Conservation (phyloP, 2,329 filamentous ascomycete genomes). For the Pochonia chlamydosporia region DNA sequence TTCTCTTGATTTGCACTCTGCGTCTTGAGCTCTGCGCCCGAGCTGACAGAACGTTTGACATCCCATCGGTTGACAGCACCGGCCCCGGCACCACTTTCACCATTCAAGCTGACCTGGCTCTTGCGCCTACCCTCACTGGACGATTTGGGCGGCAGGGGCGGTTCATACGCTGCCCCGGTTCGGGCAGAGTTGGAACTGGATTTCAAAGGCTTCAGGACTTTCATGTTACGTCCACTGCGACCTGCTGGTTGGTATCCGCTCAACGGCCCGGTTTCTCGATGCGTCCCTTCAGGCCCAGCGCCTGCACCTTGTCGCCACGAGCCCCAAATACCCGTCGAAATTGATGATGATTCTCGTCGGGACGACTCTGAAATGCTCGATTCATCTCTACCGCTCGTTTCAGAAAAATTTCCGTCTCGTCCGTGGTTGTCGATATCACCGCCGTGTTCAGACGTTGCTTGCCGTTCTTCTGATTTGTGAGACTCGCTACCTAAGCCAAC, state of each 20-base stretch:
- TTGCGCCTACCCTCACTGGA: conserved; percentile 48
- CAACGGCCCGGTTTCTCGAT: conserved; percentile 46
- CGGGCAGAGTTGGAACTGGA: conserved; percentile 47
- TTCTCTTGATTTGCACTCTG: conserved; percentile 31
- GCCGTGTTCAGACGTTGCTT: conserved; percentile 36
- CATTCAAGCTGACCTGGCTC: conserved; percentile 36
- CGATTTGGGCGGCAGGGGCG: conserved; percentile 36
- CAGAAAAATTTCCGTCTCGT: conserved; percentile 16
- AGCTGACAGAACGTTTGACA: conserved; percentile 43
- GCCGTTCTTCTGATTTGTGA: conserved; percentile 27
- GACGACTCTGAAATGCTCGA: conserved; percentile 21
- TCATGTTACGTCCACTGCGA: conserved; percentile 68
- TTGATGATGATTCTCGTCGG: conserved; percentile 42
- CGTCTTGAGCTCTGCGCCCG: conserved; percentile 30
- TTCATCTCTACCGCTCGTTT: conserved; percentile 20
- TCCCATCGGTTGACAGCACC: conserved; percentile 43
- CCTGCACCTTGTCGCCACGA: conserved; percentile 60
- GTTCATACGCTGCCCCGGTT: conserved; percentile 48
- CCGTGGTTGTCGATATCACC: conserved; percentile 35
- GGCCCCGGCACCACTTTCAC: conserved; percentile 20
- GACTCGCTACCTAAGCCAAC: conserved; percentile 27
- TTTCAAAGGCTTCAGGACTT: conserved; percentile 78
- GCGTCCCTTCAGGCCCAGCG: conserved; percentile 45
- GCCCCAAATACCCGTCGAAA: conserved; percentile 58
- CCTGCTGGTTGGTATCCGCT: conserved; percentile 67